Conservation (phyloP, 768 basidiomycete genomes). For the Astraeus odoratus region DNA sequence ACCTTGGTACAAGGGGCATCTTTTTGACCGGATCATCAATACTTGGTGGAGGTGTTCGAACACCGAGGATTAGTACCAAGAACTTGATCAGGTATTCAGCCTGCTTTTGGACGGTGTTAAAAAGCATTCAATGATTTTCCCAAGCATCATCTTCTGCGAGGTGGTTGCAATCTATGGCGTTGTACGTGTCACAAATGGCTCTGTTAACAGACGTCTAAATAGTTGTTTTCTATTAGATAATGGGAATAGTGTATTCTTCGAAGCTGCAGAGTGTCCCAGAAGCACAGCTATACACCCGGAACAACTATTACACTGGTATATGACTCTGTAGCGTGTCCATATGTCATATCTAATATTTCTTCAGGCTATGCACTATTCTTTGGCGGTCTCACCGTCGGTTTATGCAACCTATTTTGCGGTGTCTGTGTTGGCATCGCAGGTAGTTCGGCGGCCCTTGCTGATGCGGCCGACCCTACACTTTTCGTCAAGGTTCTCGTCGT, state of each 20-base stretch:
- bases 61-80: constrained; percentile 93
- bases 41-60: constrained; percentile 88
- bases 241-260: constrained; percentile 91
- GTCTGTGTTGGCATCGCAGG: constrained; percentile 92
- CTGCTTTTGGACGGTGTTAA: neutral
- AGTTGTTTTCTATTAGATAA: constrained; percentile 54
- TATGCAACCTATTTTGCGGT: constrained; percentile 93
- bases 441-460: constrained; percentile 89
- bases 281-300: constrained; percentile 65
- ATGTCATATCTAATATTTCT: neutral
- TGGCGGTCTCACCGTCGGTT: constrained; percentile 91
- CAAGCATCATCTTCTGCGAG: constrained; percentile 97
- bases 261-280: constrained; percentile 63
- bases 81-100: constrained; percentile 83
- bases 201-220: neutral
- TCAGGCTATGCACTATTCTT: constrained; percentile 91
- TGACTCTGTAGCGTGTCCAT: neutral
- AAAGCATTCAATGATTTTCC: neutral
- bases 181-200: constrained; percentile 38
- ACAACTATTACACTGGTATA: constrained; percentile 90
- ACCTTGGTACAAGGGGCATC: constrained; percentile 70
- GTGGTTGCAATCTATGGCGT: constrained; percentile 98
- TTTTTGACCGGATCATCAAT: constrained; percentile 96
- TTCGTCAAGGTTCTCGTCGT: constrained; percentile 98
- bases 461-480: constrained; percentile 89